Evolutionary conservation across 2,329 filamentous ascomycete species (phyloP).

Genomic region (Trichoderma pleuroti): DNA sequence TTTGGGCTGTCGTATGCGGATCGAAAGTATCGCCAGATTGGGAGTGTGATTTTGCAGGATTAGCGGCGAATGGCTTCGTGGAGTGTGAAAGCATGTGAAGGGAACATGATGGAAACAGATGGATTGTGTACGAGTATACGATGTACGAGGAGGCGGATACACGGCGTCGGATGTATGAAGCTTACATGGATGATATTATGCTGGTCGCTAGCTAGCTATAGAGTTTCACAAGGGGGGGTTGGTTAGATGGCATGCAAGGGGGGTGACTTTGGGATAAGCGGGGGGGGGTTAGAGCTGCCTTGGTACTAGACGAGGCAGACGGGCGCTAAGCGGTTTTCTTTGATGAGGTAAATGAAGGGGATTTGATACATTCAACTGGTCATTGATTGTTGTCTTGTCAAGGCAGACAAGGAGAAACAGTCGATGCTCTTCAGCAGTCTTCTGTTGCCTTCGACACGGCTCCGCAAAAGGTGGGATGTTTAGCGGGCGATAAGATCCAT

Average conservation of each 20-base stretch:
- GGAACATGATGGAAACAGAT: conserved; percentile 10
- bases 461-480: conserved; percentile 4
- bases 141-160: not conserved
- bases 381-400: not conserved
- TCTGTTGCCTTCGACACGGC: not conserved
- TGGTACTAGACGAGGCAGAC: not conserved
- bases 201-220: not conserved
- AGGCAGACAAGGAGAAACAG: not conserved
- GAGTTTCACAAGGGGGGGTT: conserved; percentile 10
- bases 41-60: conserved; percentile 31
- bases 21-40: conserved; percentile 45
- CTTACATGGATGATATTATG: not conserved
- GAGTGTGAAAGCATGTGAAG: not conserved
- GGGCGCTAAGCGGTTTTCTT: not conserved
- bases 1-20: conserved; percentile 51
- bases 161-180: not conserved
- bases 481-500: conserved; percentile 1
- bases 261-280: not conserved
- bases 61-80: not conserved
- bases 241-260: conserved; percentile 1
- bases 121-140: conserved; percentile 16
- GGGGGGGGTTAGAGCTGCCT: conserved; percentile 1
- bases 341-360: not conserved
- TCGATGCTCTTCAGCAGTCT: not conserved
- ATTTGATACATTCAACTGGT: not conserved